phyloP scores from a whole-genome alignment of 495 filamentous ascomycete genomes.

The Xylaria castorea region DNA sequence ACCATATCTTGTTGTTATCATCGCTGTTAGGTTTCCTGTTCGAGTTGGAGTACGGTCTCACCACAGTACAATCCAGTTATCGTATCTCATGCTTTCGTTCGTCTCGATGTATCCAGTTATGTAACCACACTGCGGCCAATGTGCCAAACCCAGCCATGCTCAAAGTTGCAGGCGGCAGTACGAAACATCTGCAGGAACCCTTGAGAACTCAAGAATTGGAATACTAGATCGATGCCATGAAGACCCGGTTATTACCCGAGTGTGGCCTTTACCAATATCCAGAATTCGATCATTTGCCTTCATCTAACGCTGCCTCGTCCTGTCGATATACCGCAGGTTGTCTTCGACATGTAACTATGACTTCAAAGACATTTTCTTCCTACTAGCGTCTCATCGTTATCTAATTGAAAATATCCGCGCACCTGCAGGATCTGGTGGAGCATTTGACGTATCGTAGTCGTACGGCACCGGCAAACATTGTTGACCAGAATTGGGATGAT shows the following conservation, averaged over 20 bases:
- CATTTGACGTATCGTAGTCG: background rate
- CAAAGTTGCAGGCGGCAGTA: background rate
- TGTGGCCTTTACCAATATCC: background rate
- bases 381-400: background rate
- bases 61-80: background rate
- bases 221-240: background rate
- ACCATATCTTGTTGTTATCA: background rate
- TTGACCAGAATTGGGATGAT: background rate
- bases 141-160: constrained; percentile 3
- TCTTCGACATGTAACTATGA: background rate
- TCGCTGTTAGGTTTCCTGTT: background rate
- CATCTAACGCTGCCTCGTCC: background rate
- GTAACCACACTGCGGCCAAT: constrained; percentile 20
- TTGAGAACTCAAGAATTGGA: background rate
- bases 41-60: background rate
- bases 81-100: background rate
- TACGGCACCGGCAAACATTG: background rate
- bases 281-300: background rate
- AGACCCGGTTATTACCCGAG: background rate
- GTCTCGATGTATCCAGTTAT: constrained; percentile 5
- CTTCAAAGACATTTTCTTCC: background rate
- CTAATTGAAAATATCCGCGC: too few relatives aligned
- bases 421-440: background rate
- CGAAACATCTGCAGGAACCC: constrained; percentile 23
- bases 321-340: background rate